Conservation (phyloP, 176 grass and related monocot species). For the Thalia dealbata region DNA sequence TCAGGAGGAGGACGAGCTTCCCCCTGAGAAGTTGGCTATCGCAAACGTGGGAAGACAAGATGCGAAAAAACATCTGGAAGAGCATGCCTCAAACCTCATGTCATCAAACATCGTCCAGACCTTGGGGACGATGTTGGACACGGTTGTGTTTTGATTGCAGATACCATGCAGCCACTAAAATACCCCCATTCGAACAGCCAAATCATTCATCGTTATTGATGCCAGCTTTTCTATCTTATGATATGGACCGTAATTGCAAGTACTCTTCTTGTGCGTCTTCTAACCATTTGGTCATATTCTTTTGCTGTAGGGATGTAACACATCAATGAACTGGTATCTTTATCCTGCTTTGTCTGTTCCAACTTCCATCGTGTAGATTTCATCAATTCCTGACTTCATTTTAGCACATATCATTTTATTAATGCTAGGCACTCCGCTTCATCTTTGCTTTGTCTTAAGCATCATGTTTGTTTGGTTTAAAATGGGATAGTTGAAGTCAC, state of each 20-base stretch:
- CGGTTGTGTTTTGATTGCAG: conserved; percentile 53
- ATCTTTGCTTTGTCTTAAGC: too few relatives aligned
- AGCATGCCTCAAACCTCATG: conserved; percentile 95
- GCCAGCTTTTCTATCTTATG: too few relatives aligned
- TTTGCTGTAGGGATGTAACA: background rate
- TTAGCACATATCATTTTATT: too few relatives aligned
- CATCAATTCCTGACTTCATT: too few relatives aligned
- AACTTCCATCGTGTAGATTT: background rate
- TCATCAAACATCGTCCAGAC: conserved; percentile 97
- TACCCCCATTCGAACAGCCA: background rate
- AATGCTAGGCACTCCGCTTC: too few relatives aligned
- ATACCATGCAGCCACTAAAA: background rate
- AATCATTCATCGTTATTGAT: background rate
- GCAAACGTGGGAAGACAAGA: conserved; percentile 98
- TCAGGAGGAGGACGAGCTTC: conserved; percentile 94
- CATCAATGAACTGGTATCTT: background rate
- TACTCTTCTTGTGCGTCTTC: too few relatives aligned
- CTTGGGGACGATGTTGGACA: conserved; percentile 91
- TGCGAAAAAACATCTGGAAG: conserved; percentile 96
- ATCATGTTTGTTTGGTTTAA: too few relatives aligned
- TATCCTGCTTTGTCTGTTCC: background rate
- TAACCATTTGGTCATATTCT: too few relatives aligned
- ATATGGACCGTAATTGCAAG: too few relatives aligned
- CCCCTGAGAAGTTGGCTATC: conserved; percentile 90
- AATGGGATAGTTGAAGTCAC: too few relatives aligned